Conservation (phyloP, 768 basidiomycete genomes). For the Boletus vermiculosoides region DNA sequence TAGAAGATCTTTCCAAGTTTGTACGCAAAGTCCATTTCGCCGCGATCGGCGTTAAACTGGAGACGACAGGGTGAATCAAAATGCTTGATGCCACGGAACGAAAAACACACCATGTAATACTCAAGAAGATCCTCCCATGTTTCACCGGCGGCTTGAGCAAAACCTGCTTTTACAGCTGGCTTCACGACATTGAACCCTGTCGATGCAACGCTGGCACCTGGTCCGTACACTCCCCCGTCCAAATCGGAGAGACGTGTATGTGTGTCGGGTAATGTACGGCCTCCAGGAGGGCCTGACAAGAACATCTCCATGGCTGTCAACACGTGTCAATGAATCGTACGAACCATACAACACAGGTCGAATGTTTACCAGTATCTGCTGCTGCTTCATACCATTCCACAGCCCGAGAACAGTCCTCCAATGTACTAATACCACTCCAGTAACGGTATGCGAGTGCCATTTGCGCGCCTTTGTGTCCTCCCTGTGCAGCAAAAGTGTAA, state of each 20-base stretch:
- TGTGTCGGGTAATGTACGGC: slow-evolving; percentile 78
- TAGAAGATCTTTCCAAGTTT: slow-evolving; percentile 95
- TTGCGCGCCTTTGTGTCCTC: slow-evolving; percentile 82
- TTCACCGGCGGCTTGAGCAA: slow-evolving; percentile 84
- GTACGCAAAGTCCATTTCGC: slow-evolving; percentile 85
- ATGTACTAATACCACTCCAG: slow-evolving; percentile 93
- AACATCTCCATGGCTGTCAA: slow-evolving; percentile 74
- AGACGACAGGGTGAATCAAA: slow-evolving; percentile 4
- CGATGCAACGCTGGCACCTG: slow-evolving; percentile 91
- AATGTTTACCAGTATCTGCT: slow-evolving; percentile 69
- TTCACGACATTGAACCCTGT: slow-evolving; percentile 71
- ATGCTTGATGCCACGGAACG: not conserved
- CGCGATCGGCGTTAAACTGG: slow-evolving; percentile 93
- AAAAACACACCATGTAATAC: slow-evolving; percentile 71
- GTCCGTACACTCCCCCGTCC: slow-evolving; percentile 90
- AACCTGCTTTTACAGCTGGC: slow-evolving; percentile 80
- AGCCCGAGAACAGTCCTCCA: slow-evolving; percentile 82
- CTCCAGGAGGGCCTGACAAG: slow-evolving; percentile 86
- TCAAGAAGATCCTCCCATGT: slow-evolving; percentile 93
- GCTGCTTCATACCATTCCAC: slow-evolving; percentile 88
- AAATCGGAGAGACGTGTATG: slow-evolving; percentile 85
- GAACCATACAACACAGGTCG: slow-evolving; percentile 23
- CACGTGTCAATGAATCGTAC: not conserved
- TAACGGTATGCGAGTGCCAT: slow-evolving; percentile 93
- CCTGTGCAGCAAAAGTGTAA: slow-evolving; percentile 91